phyloP scores from a whole-genome alignment of 2,329 filamentous ascomycete genomes.

The Fusarium citri region DNA sequence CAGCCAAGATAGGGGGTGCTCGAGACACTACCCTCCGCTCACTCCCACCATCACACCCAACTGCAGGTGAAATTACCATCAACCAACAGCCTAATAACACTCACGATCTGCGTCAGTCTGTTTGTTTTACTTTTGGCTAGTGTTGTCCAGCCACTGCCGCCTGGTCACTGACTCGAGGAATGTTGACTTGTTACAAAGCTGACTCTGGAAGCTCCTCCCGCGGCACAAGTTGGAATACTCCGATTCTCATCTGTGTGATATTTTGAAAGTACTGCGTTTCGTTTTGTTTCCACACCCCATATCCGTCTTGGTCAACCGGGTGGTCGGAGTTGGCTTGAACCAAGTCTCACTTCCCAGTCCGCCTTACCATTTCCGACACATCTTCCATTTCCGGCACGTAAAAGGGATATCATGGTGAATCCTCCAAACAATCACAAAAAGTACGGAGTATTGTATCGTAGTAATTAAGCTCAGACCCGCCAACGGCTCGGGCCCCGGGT shows the following conservation, averaged over 20 bases:
- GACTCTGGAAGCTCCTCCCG: not conserved
- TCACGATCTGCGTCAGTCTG: not conserved
- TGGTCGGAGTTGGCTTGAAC: conserved; percentile 3
- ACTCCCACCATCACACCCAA: conserved; percentile 7
- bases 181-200: not conserved
- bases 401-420: not conserved
- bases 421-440: not conserved
- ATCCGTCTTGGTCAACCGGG: not conserved
- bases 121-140: not conserved
- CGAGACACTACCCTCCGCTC: conserved; percentile 4
- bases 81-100: not conserved
- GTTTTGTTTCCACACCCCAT: not conserved
- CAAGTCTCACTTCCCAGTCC: conserved; percentile 9
- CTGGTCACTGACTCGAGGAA: not conserved
- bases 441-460: not conserved
- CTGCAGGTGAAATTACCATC: not conserved
- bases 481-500: not conserved
- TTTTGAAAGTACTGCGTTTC: not conserved
- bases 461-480: not conserved
- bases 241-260: not conserved
- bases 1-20: conserved; percentile 19
- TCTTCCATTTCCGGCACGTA: not conserved
- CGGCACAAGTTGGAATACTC: not conserved
- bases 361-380: conserved; percentile 14
- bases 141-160: not conserved